Evolutionary conservation across 2,329 filamentous ascomycete genomes (phyloP), one percentile per base, ranked within the genome.

Genomic region (Clonostachys rosea): DNA sequence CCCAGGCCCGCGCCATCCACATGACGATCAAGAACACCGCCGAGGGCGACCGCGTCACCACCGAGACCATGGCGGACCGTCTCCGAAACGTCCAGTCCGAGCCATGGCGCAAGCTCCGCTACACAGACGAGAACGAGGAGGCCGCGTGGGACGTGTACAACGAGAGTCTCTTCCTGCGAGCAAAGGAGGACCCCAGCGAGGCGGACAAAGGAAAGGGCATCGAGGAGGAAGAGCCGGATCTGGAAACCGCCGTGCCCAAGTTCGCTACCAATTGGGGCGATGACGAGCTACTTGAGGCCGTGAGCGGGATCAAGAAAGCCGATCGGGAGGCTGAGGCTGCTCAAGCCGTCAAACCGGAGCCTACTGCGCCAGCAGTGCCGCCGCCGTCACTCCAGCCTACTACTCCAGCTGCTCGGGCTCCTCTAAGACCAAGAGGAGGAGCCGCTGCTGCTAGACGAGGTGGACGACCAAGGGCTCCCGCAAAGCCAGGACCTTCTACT

Each of bases 21-120:
- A 89, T 95, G 72, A 89, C 89, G 33, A 84, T 95, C 60, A 95
- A 95, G 72, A 83, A 84, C 36, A 80, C 82, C 2, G 80, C 82
- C 42, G 83, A 87, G 55, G 83, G 83, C 47, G 85, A 86, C 45
- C 72, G 78, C 13, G 73, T 81, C 47, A 75, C 81, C 12, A 83
- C 81, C 20, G 80, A 87, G 54, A 91, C 83, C 35, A 94, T 87
- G 73, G 84, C 79, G 51, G 78, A 87, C 59, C 82, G 90, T 33
- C 79, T 97, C 53, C 82, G 86, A 56, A 71, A 77, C 41, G 90
- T 95, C 40, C 88, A 95, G 69, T 79, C 83, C 45, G 92, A 99
- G 63, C 72, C 76, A 48, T 99, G 94, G 94, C 79, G 82, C 53
- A 80, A 76, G 51, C 78, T 96, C 64, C 76, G 82, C 51, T 96